Base-by-base conservation (phyloP, 495 filamentous ascomycete species). In the Penicillium bovifimosum region DNA sequence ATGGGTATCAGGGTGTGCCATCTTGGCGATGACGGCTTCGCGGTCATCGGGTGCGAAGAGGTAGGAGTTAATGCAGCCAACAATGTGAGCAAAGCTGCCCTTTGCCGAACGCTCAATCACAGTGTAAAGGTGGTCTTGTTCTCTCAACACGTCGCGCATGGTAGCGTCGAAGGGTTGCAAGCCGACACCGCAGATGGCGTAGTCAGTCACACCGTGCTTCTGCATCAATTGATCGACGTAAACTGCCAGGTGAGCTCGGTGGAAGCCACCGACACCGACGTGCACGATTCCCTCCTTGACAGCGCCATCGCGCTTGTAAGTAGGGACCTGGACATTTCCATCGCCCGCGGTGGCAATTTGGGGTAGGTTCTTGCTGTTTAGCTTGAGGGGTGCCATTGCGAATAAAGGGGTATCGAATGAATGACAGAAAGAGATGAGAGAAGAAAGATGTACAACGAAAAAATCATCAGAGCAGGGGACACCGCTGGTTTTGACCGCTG, bases 211-310 rank as follows among this genome's bases (percentile, higher is more conserved):
- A 7, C 66, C 69, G 45, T 76, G 67, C 27, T 76, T 65, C 55
- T 75, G 63, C 74, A 76, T 76, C 54, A 77, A 59, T 31, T 68
- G 58, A 62, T 77, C 60, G 40, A 77, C 61, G 42, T 77, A 77
- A 50, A 76, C 69, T 27, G 74, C 74, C 61, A 77, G 63, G 33
- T 77, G 74, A 44, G 74, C 71, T 24, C 74, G 58, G 66, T 77
- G 74, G 71, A 77, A 77, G 59, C 74, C 74, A 32, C 74, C 74
- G 0, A 77, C 73, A 7, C 74, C 74, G 41, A 77, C 52, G 50
- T 77, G 74, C 39, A 77, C 73, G 41, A 77, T 77, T 29, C 74
- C 74, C 57, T 77, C 74, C 62, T 77, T 77, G 61, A 76, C 70
- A 17, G 67, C 66, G 35, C 26, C 50, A 54, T 61, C 64, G 44